Evolutionary conservation across 1,139 yeast genomes (phyloP).

Genomic region (Komagataea norvegica): DNA sequence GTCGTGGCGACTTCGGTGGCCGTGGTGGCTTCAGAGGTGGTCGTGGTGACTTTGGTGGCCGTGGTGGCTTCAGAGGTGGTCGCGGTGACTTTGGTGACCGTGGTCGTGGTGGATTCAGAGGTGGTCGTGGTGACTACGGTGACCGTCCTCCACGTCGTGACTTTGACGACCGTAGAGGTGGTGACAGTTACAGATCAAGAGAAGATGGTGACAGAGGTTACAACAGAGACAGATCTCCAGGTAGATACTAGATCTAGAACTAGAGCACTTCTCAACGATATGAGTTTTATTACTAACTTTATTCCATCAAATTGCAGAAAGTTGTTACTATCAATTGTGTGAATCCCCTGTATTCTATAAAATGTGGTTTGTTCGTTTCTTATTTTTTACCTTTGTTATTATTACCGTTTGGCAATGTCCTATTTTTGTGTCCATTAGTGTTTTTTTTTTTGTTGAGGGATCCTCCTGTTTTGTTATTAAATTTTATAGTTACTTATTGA

Average conservation of each 20-base stretch:
- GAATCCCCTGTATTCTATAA: too few species aligned
- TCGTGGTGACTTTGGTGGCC: conserved; percentile 34
- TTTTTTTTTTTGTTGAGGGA: not conserved
- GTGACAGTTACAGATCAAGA: conserved; percentile 23
- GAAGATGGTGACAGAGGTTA: conserved; percentile 28
- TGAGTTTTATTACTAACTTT: not conserved
- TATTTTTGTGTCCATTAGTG: conserved; percentile 1
- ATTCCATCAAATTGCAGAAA: not conserved
- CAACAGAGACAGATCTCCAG: conserved; percentile 56
- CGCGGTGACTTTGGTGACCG: conserved; percentile 28
- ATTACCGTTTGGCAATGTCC: too few species aligned
- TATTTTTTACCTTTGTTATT: too few species aligned
- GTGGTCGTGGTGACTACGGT: conserved; percentile 39
- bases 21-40: conserved; percentile 47
- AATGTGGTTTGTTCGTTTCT: too few species aligned
- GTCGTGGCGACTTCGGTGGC: conserved; percentile 33
- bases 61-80: conserved; percentile 47
- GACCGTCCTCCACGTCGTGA: conserved; percentile 5
- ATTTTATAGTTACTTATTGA: conserved; percentile 8
- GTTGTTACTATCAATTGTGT: not conserved
- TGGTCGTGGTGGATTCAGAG: conserved; percentile 43
- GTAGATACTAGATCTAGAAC: conserved; percentile 44
- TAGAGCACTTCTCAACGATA: too few species aligned
- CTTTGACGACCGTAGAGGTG: conserved; percentile 26
- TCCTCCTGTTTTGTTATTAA: not conserved